Evolutionary conservation across 305 asterid species (phyloP), one percentile per base, ranked within the genome.

Genomic region (Fraxinus albicans): DNA sequence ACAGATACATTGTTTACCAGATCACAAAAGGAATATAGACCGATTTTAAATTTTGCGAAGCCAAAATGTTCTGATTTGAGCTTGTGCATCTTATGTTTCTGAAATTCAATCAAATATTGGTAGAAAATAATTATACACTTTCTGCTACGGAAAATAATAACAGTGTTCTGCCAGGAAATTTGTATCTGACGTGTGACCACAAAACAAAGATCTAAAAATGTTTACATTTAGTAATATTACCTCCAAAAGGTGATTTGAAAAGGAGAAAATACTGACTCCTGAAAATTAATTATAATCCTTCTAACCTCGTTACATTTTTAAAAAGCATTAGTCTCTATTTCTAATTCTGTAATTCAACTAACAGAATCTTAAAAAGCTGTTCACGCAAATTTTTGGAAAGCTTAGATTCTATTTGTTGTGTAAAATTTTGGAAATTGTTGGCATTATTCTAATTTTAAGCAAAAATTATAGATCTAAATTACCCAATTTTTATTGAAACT

Each of bases 401-500:
- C 21, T 15, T 10, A 17, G 15, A 63, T 63, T 63, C n/a, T 23
- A 25, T 19, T 67, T 67, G 35, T 27, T 67, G 73, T 3, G n/a
- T 23, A 23, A 25, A 67, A 1, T 3, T 67, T 67, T 25, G 17
- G 29, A 27, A 31, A 31, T 50, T 70, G 38, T 13, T 13, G 76
- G 17, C 40, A 70, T 27, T 65, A 5, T 31, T 10, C 40, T 70
- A 40, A 31, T 70, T 31, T 69, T 13, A 15, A 70, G 15, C 42
- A 70, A 65, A 63, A 25, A 31, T 10, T 3, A 27, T 67, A 29
- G 38, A 69, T 27, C 1, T 69, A 12, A 25, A 21, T 8, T 21
- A 65, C 2, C n/a, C 36, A 81, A 47, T 19, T 9, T 47, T 50
- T 80, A 78, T 67, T 53, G 84, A 82, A 84, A 85, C 77, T 74